Evolutionary conservation across 2,329 filamentous ascomycete species (phyloP), one percentile per base, ranked within the genome.

Genomic region (Fusarium sp.): DNA sequence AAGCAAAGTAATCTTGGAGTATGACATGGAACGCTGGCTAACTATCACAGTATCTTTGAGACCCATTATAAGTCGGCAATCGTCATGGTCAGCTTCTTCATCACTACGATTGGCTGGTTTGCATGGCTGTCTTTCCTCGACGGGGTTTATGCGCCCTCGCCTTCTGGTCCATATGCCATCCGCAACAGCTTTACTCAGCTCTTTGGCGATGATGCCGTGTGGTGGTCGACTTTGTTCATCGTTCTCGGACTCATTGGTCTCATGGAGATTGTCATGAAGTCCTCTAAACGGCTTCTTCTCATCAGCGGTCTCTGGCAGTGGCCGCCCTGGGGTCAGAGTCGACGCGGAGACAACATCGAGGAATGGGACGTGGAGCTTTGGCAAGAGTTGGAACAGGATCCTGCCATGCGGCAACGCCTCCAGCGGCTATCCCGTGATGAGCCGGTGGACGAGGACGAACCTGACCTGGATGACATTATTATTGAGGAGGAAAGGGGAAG

Each of bases 61-160:
- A 91, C 91, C 9, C 90, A 94, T 79, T 89, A 90, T 82, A 93
- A 93, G 74, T 88, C 90, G 1, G 73, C 85, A 60, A 84, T 93
- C 27, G 88, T 91, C 31, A 83, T 86, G 69, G 78, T 82, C 38
- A 83, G 83, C 34, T 88, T 91, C 77, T 77, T 86, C 69, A 74
- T 90, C 70, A 90, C 89, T 4, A 81, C 86, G 4, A 77, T 79
- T 3, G 92, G 91, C 27, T 96, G 93, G 86, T 88, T 84, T 77
- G 79, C 78, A 4, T 97, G 93, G 93, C 89, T 93, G 74, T 83
- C 87, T 55, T 90, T 96, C 75, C 86, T 96, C 10, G 86, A 89
- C 1, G 79, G 79, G 8, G 82, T 86, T 29, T 96, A 93, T 79
- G 78, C 83, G 73, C 73, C 74, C 2, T 75, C 77, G 14, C 80